Evolutionary conservation across 2,329 filamentous ascomycete species (phyloP), one percentile per base, ranked within the genome.

Genomic region (Botrytis paeoniae): DNA sequence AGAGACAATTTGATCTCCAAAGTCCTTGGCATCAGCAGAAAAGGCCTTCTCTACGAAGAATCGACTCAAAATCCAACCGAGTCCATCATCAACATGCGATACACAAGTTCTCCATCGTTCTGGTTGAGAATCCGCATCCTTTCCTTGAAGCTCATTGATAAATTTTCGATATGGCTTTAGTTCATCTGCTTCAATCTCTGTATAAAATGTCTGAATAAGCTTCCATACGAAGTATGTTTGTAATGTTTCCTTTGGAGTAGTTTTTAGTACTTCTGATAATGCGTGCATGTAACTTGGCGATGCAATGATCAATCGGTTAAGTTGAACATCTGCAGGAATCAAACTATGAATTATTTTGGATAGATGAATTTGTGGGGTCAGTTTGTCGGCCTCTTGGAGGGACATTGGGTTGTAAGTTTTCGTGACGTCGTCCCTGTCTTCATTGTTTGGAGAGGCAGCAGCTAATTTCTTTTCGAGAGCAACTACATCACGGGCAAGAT

Each of bases 31-130:
- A 32, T 89, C 86, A 20, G 89, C 85, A 0, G 89, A 89, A 78
- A 93, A 93, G 1, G 90, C 86, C 66, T 88, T 88, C 75, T 93
- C 87, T 2, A 93, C 85, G 75, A 90, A 94, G 82, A 93, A 93
- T 35, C 90, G 88, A 78, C 89, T 91, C 25, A 92, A 82, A 66
- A 92, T 90, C 90, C 91, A 93, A 3, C 87, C 87, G 35, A 93
- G 80, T 8, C 87, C 86, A 35, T 81, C 80, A 75, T 92, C 89
- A 8, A 91, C 85, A 48, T 86, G 84, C 12, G 79, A 80, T 41
- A 92, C 85, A 76, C 91, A 93, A 10, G 85, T 89, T 77, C 90
- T 85, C 90, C 90, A 92, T 66, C 90, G 85, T 77, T 93, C 91
- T 22, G 88, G 83, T 32, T 84, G 85, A 3, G 89, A 87, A 69